Percentiles rank a stretch among this genome's conserved stretches.
These are phyloP conservation scores for Heliamphora exappendiculata DNA, from an alignment of 148 eudicot genomes.

Conservation along the genomic window DNA sequence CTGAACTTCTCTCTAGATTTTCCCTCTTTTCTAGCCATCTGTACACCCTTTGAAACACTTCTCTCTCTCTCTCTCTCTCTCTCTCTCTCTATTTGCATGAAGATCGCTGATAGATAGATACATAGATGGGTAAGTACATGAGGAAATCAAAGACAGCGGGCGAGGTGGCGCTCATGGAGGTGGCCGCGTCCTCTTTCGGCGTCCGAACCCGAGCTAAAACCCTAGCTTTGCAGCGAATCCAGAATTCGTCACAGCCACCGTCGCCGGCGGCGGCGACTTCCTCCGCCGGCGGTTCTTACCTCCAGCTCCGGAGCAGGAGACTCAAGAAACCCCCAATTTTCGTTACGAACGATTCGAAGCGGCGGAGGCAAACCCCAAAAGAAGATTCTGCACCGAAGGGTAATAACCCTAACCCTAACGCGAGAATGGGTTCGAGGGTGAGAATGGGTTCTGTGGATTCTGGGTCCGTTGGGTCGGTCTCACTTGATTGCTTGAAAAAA, in stretches of 20 bases:
- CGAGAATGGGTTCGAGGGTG: constrained; percentile 7
- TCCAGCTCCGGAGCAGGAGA: constrained; percentile 39
- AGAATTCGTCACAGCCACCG: too few species aligned
- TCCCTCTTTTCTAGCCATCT: neutral
- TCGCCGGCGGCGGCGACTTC: neutral
- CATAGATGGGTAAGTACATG: constrained; percentile 38
- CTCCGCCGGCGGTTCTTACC: constrained; percentile 13
- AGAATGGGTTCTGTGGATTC: constrained; percentile 9
- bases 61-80: neutral
- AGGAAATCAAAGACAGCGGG: constrained; percentile 15
- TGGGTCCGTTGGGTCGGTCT: neutral
- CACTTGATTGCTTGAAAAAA: neutral
- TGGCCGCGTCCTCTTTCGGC: constrained; percentile 20
- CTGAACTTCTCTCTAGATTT: neutral
- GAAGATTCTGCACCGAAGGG: neutral
- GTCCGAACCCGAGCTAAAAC: constrained; percentile 43
- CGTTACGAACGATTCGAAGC: constrained; percentile 10
- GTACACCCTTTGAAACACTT: neutral
- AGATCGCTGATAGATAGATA: neutral
- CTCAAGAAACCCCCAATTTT: constrained; percentile 15
- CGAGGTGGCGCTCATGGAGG: constrained; percentile 22
- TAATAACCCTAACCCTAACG: constrained; percentile 4
- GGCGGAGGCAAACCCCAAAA: constrained; percentile 6
- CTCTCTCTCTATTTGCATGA: neutral
- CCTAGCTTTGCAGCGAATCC: constrained; percentile 30